phyloP scores from a whole-genome alignment of 345 rosid species.

The Corchorus olitorius region DNA sequence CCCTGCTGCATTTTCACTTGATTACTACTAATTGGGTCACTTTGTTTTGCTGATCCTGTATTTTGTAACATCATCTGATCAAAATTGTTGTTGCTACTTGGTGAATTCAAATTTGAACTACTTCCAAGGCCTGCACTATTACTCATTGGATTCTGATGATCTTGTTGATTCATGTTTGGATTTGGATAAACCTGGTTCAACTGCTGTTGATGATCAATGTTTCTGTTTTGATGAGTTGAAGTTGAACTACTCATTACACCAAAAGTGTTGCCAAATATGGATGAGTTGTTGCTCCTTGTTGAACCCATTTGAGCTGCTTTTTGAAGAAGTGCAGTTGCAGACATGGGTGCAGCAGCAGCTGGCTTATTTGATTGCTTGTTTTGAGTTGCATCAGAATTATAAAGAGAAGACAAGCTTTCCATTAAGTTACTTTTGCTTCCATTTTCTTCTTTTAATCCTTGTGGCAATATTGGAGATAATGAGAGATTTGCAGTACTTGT shows the following conservation, averaged over 20 bases:
- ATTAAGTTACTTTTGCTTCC: constrained; percentile 29
- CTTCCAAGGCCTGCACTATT: constrained; percentile 13
- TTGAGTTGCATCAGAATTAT: constrained; percentile 33
- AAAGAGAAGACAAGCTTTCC: constrained; percentile 33
- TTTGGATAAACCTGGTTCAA: constrained; percentile 35
- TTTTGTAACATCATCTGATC: constrained; percentile 40
- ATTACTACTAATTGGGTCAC: background rate
- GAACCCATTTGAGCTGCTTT: constrained; percentile 98
- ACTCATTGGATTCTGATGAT: constrained; percentile 23
- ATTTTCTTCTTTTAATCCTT: constrained; percentile 43
- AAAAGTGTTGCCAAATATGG: constrained; percentile 43
- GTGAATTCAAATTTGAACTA: constrained; percentile 32
- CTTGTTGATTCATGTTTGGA: constrained; percentile 37
- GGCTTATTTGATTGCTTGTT: constrained; percentile 40
- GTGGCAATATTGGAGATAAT: constrained; percentile 47
- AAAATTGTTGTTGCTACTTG: constrained; percentile 24
- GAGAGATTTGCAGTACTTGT: constrained; percentile 43
- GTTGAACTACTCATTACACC: constrained; percentile 45
- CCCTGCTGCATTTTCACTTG: constrained; percentile 34
- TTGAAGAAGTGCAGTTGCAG: constrained; percentile 90
- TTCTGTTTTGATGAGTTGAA: constrained; percentile 14
- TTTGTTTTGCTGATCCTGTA: constrained; percentile 24
- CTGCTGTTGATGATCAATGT: constrained; percentile 17
- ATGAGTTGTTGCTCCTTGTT: constrained; percentile 67
- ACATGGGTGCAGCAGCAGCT: constrained; percentile 57